Conservation (phyloP, 2,329 filamentous ascomycete species). For the Zelopaecilomyces penicillatus region DNA sequence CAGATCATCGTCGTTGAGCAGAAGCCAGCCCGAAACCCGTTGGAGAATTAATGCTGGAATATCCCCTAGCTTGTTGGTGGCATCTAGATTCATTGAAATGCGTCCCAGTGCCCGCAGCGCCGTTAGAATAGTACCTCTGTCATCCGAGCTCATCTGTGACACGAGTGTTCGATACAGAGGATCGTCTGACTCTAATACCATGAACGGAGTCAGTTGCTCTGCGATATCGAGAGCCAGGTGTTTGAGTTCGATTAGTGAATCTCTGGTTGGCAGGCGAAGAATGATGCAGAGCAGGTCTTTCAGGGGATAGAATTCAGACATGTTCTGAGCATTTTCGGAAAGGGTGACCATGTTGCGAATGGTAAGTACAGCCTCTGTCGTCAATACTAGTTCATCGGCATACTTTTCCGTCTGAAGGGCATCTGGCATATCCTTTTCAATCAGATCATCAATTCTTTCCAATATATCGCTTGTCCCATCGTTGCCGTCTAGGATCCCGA, state of each 20-base stretch:
- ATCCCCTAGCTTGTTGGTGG: slow-evolving; percentile 65
- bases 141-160: slow-evolving; percentile 53
- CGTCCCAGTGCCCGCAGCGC: slow-evolving; percentile 74
- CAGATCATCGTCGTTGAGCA: slow-evolving; percentile 84
- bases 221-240: slow-evolving; percentile 88
- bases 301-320: slow-evolving; percentile 65
- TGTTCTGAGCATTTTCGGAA: slow-evolving; percentile 75
- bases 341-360: slow-evolving; percentile 95
- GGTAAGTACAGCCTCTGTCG: slow-evolving; percentile 81
- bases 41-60: slow-evolving; percentile 59
- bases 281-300: slow-evolving; percentile 78
- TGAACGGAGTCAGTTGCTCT: slow-evolving; percentile 79
- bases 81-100: slow-evolving; percentile 79
- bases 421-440: slow-evolving; percentile 51
- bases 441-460: slow-evolving; percentile 59
- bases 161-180: slow-evolving; percentile 72
- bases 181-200: slow-evolving; percentile 62
- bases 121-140: slow-evolving; percentile 75
- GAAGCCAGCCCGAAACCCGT: slow-evolving; percentile 62
- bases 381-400: slow-evolving; percentile 60
- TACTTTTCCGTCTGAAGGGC: slow-evolving; percentile 66
- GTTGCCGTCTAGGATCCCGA: slow-evolving; percentile 35
- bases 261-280: slow-evolving; percentile 64
- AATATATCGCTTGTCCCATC: slow-evolving; percentile 48
- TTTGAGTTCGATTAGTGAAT: slow-evolving; percentile 72